Evolutionary conservation across 305 asterid genomes (phyloP).

Genomic region (Rubia peregrina): DNA sequence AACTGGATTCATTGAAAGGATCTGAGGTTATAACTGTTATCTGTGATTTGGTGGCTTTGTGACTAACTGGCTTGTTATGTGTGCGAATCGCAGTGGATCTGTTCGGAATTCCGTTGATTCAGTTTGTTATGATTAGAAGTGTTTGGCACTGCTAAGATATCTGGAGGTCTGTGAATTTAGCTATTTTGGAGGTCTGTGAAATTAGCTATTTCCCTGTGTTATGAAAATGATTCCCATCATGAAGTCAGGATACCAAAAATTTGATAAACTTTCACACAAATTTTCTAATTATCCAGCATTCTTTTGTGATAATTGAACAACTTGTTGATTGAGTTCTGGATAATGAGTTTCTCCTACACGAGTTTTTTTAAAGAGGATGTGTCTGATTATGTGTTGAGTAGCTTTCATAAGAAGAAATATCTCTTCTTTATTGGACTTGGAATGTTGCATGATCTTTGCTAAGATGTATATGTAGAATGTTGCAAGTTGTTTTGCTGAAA

Average conservation of each 20-base stretch:
- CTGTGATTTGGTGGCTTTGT: slow-evolving; percentile 2
- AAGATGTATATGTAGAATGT: neutral
- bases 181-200: neutral
- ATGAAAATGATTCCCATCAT: neutral
- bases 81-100: slow-evolving; percentile 10
- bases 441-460: slow-evolving; percentile 9
- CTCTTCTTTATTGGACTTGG: neutral
- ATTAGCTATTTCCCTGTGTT: neutral
- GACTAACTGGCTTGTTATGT: neutral
- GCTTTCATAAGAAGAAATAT: neutral
- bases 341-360: neutral
- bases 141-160: neutral
- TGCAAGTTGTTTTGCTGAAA: neutral
- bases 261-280: neutral
- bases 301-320: neutral
- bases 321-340: neutral
- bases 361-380: neutral
- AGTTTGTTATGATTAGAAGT: neutral
- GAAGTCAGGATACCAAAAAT: neutral
- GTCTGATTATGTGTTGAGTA: slow-evolving; percentile 1
- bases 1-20: too few species aligned
- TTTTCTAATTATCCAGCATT: slow-evolving; percentile 4
- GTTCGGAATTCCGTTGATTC: neutral
- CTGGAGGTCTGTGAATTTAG: neutral
- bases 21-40: slow-evolving; percentile 11